Conservation (phyloP, 768 basidiomycete species). For the Auriculariales sp. region DNA sequence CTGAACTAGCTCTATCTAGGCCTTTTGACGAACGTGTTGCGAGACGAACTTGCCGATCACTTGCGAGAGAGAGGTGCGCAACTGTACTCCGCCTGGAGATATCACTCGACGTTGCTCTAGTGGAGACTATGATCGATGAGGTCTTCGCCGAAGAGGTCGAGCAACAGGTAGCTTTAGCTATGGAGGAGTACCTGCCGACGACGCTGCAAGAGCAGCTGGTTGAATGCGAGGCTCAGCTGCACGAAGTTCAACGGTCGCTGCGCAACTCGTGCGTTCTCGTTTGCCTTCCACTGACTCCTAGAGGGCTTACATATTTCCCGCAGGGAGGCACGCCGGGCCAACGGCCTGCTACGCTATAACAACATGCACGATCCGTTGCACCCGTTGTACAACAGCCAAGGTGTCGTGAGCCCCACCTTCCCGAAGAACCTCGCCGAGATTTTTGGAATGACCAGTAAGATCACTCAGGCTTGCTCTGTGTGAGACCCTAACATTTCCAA, state of each 20-base stretch:
- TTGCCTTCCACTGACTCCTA: background rate
- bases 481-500: background rate
- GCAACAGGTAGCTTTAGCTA: conserved; percentile 32
- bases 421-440: conserved; percentile 37
- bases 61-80: conserved; percentile 30
- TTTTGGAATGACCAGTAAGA: conserved; percentile 37
- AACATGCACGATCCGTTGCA: conserved; percentile 27
- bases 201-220: conserved; percentile 34
- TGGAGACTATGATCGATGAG: conserved; percentile 30
- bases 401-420: conserved; percentile 30
- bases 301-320: background rate
- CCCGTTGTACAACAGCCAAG: conserved; percentile 33
- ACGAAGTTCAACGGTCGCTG: conserved; percentile 29
- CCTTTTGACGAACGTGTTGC: conserved; percentile 31
- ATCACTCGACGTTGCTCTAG: conserved; percentile 11
- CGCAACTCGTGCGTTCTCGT: conserved; percentile 40
- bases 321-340: conserved; percentile 45
- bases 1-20: background rate
- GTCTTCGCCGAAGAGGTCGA: conserved; percentile 37
- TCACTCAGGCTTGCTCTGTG: conserved; percentile 3
- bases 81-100: background rate
- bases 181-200: conserved; percentile 32
- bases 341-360: conserved; percentile 29
- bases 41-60: conserved; percentile 28
- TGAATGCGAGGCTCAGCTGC: conserved; percentile 29